Conservation (phyloP, 2,329 filamentous ascomycete species). For the Ophiostoma ulmi region DNA sequence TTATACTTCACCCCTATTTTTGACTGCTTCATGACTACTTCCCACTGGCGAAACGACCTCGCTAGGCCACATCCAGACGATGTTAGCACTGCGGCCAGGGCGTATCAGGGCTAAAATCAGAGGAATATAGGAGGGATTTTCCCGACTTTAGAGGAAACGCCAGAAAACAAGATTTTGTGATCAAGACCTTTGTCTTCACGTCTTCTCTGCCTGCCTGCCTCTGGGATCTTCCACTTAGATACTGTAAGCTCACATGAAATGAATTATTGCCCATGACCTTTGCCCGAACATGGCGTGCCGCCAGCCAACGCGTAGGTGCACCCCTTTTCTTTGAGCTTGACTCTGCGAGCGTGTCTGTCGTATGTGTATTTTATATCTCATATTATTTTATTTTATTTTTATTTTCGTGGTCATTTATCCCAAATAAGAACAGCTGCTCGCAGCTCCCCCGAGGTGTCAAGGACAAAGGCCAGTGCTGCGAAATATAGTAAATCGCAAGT, state of each 20-base stretch:
- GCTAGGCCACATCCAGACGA: conserved; percentile 7
- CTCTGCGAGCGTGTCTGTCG: neutral
- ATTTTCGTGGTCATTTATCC: neutral
- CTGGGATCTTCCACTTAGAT: neutral
- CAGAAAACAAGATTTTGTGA: neutral
- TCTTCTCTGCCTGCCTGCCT: too few relatives aligned
- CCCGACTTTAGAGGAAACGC: neutral
- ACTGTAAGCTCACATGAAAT: neutral
- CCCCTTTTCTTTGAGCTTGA: neutral
- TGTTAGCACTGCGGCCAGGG: neutral
- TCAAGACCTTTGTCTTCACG: neutral
- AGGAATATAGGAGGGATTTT: neutral
- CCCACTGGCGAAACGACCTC: conserved; percentile 1
- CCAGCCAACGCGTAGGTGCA: neutral
- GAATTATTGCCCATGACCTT: neutral
- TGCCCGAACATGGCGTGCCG: neutral
- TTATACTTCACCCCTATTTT: neutral
- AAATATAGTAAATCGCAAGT: conserved; percentile 4
- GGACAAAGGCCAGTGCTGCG: neutral
- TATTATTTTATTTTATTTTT: neutral
- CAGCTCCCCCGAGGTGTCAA: neutral
- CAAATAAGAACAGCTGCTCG: neutral
- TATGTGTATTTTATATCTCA: neutral
- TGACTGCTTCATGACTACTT: neutral
- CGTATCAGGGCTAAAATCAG: neutral